Evolutionary conservation across 306 rosid species (phyloP), one percentile per base, ranked within the genome.

Genomic region (Phaseolus lunatus): DNA sequence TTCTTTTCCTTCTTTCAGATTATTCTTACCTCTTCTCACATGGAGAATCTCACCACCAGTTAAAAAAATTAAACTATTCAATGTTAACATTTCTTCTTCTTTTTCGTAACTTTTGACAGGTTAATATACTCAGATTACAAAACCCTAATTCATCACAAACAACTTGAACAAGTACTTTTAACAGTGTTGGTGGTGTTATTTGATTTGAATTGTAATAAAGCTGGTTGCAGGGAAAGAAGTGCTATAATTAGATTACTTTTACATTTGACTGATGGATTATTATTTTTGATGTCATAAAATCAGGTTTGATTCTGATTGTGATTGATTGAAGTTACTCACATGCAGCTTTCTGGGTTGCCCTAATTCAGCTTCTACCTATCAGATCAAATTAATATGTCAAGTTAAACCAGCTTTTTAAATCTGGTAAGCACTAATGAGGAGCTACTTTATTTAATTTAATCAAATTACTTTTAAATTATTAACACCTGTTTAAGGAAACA

Each of bases 281-380:
- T 33, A 27, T 72, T 54, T 5, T 54, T 72, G n/a, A 56, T 54
- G 39, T 62, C 67, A 62, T 0, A 2, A 62, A 37, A 54, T 72
- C 67, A 39, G 18, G 54, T 54, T 73, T 73, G 67, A 56, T 41
- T 20, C 67, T 54, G 66, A 72, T 37, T 6, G 9, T 53, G 66
- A 72, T n/a, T 53, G 66, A 72, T 6, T 73, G 78, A 73, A 16
- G 43, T 56, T 22, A 73, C 78, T 56, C 78, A 22, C 24, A 39
- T 39, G 41, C 56, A 56, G 78, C 78, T 56, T 73, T 54, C 67
- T 72, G 54, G 45, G 53, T 54, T 19, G 41, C 39, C 45, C 66
- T 70, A 43, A 43, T 43, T 43, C 15, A 43, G 1, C 48, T 43
- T 12, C 1, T 1, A 10, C 5, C 48, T 43, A 1, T 11, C 48